Evolutionary conservation across 257 asterid species (phyloP), one percentile per base, ranked within the genome.

Genomic region (Jacaranda mimosifolia): DNA sequence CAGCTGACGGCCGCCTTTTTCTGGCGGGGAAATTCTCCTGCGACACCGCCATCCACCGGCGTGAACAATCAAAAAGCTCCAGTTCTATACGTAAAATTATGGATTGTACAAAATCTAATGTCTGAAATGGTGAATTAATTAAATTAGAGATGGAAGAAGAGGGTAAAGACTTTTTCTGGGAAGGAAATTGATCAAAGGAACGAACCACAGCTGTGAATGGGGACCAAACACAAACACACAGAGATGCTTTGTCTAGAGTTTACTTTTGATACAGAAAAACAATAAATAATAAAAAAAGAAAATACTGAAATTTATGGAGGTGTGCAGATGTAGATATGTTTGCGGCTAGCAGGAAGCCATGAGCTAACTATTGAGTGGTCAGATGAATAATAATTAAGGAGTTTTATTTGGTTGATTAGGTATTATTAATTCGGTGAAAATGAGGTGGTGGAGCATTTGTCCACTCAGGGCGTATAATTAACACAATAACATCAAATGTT

Each of bases 1-100:
- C 93, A 55, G 90, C 67, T 55, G 97, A 83, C 4, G 93, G 93
- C 66, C 92, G 92, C 11, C 96, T 89, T 68, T 89, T 94, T 53
- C 93, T 90, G 32, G 85, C 86, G 62, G 94, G 93, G 63, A 92
- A 92, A 73, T 72, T 56, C 19, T 89, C 93, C 52, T 85, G 81
- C 49, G 90, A 77, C 63, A 87, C 92, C 36, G 91, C 96, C 97
- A 91, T 92, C 40, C 63, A 67, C 77, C 36, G 18, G 66, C 63
- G 42, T 42, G 42, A 9, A 43, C n/a, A 38, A 0, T 6, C 56
- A n/a, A 38, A 36, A 43, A 39, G 14, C 1, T 39, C 1, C 1
- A 26, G 32, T 26, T 26, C 5, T 9, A 9, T 40, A 71, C 21
- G 9, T 10, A 49, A 6, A 26, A 9, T 43, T 48, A 68, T 7